Percentiles rank a stretch among this genome's conserved stretches.
These are phyloP conservation scores for Microascus cirrosus DNA, from an alignment of 2,329 filamentous ascomycete species.

Conservation along the genomic window DNA sequence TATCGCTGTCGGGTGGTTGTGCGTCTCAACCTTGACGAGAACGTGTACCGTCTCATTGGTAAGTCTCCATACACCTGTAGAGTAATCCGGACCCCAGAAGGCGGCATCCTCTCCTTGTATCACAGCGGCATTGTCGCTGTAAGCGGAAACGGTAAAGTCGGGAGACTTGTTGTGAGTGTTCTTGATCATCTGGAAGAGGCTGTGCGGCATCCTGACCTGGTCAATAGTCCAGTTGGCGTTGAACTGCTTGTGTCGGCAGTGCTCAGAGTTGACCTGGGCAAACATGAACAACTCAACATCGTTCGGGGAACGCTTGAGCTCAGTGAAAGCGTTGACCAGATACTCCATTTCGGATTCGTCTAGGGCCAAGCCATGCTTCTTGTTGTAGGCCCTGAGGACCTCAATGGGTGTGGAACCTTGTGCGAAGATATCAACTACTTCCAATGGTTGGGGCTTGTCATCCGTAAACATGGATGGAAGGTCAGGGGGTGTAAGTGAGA, in stretches of 20 bases:
- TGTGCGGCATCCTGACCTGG: conserved; percentile 65
- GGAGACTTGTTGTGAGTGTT: conserved; percentile 84
- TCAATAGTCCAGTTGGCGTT: conserved; percentile 96
- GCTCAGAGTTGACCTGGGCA: conserved; percentile 96
- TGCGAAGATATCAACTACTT: conserved; percentile 64
- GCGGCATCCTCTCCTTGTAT: conserved; percentile 26
- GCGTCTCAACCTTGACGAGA: conserved; percentile 90
- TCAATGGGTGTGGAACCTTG: conserved; percentile 54
- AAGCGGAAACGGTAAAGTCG: conserved; percentile 81
- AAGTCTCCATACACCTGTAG: conserved; percentile 78
- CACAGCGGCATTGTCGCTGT: conserved; percentile 97
- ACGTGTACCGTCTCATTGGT: conserved; percentile 81
- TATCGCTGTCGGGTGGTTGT: conserved; percentile 95
- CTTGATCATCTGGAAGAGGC: conserved; percentile 89
- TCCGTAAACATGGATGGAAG: conserved; percentile 72
- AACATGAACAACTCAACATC: conserved; percentile 99
- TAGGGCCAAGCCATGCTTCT: conserved; percentile 70
- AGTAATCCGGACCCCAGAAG: conserved; percentile 78
- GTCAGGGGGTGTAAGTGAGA: conserved; percentile 56
- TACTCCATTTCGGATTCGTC: conserved; percentile 89
- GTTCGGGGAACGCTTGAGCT: conserved; percentile 44
- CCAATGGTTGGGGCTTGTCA: conserved; percentile 47
- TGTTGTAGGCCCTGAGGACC: conserved; percentile 73
- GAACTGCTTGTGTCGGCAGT: conserved; percentile 80
- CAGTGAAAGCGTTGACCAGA: conserved; percentile 53